phyloP scores from a whole-genome alignment of 768 basidiomycete species.

The Paxillus ammoniavirescens region DNA sequence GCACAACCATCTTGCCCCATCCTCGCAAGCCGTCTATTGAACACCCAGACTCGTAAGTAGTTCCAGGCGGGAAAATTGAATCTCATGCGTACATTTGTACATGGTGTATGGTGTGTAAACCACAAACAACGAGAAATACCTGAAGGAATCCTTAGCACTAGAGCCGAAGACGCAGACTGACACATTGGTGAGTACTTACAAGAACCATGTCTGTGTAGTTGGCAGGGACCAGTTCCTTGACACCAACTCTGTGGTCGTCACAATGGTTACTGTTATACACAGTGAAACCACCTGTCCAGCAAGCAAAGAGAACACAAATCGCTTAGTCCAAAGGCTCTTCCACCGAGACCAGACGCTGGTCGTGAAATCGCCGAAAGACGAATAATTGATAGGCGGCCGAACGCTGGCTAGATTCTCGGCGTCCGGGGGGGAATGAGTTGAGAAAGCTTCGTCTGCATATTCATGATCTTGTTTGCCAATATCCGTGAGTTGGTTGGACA shows the following conservation, averaged over 20 bases:
- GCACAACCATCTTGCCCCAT: conserved; percentile 69
- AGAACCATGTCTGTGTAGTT: conserved; percentile 81
- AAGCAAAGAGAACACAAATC: conserved; percentile 66
- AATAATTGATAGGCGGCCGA: conserved; percentile 66
- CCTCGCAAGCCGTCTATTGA: conserved; percentile 75
- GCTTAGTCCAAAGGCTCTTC: conserved; percentile 74
- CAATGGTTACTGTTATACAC: conserved; percentile 88
- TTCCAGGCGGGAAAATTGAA: background rate
- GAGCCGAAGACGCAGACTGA: background rate
- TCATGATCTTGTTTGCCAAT: conserved; percentile 20
- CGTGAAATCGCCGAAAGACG: conserved; percentile 53
- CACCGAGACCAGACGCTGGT: conserved; percentile 58
- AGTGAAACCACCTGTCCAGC: conserved; percentile 83
- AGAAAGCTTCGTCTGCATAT: conserved; percentile 11
- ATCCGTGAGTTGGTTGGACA: conserved; percentile 22
- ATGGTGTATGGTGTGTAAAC: conserved; percentile 89
- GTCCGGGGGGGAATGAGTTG: background rate
- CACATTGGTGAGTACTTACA: conserved; percentile 46
- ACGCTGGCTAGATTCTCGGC: background rate
- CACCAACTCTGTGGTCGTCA: conserved; percentile 79
- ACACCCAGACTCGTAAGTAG: background rate
- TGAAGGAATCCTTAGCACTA: conserved; percentile 25
- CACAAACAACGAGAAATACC: conserved; percentile 75
- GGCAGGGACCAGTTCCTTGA: conserved; percentile 68
- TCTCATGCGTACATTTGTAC: conserved; percentile 63